phyloP scores from a whole-genome alignment of 2,329 filamentous ascomycete genomes.

The Nothophaeocryptopus gaeumannii region DNA sequence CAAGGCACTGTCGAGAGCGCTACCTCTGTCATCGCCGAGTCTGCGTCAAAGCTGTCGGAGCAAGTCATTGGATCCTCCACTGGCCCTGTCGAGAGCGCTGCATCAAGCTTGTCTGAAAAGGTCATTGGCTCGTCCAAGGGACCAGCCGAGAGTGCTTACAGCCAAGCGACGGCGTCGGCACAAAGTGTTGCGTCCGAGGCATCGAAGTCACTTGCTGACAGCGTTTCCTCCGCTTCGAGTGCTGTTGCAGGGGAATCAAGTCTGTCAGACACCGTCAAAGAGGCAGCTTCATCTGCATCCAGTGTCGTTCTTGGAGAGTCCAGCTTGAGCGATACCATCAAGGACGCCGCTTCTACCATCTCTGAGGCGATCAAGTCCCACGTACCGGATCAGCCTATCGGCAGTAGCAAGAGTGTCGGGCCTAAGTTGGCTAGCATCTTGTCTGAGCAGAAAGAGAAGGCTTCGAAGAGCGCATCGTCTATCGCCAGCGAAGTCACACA shows the following conservation, averaged over 20 bases:
- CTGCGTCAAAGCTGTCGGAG: conserved; percentile 31
- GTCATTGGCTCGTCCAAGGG: conserved; percentile 35
- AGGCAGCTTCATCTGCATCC: conserved; percentile 16
- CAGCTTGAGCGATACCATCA: conserved; percentile 26
- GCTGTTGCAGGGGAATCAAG: conserved; percentile 15
- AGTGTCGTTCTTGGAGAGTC: conserved; percentile 16
- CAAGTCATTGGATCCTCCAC: conserved; percentile 30
- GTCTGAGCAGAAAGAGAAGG: conserved; percentile 19
- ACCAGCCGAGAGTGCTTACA: conserved; percentile 52
- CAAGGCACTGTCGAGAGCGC: conserved; percentile 38
- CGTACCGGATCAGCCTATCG: conserved; percentile 1
- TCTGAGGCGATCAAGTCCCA: conserved; percentile 5
- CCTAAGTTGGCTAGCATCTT: conserved; percentile 27
- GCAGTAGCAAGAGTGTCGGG: conserved; percentile 14
- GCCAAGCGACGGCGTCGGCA: conserved; percentile 45
- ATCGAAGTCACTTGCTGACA: conserved; percentile 12
- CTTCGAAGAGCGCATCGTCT: conserved; percentile 20
- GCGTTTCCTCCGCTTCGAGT: conserved; percentile 12
- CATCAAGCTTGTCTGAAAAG: conserved; percentile 17
- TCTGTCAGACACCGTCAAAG: conserved; percentile 14
- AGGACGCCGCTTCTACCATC: conserved; percentile 25
- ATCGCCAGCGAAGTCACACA: conserved; percentile 15
- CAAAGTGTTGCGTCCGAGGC: conserved; percentile 17
- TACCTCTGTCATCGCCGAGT: conserved; percentile 32
- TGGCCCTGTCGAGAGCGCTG: conserved; percentile 49